A percentile compares a stretch with the other conserved stretches of the same genome.
phyloP scores from a whole-genome alignment of 192 early-diverging fungal genomes.

The Mortierella hygrophila region DNA sequence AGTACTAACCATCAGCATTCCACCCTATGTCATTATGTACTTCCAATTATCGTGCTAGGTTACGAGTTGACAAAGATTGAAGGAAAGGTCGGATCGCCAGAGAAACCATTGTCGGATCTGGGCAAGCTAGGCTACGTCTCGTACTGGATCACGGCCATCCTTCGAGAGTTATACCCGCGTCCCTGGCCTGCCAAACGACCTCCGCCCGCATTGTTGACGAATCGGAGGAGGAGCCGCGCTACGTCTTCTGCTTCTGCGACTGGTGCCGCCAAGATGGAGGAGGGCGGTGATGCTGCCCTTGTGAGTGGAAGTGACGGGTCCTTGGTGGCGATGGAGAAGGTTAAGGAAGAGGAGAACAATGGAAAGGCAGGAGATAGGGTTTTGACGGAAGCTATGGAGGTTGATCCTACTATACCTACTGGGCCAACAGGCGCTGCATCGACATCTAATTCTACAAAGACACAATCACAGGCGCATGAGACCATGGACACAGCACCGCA shows the following conservation, averaged over 20 bases:
- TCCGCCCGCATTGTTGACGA: not conserved
- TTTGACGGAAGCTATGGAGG: conserved; percentile 3
- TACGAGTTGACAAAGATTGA: conserved; percentile 84
- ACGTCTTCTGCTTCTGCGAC: not conserved
- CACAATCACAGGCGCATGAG: not conserved
- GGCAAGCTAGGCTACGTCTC: conserved; percentile 84
- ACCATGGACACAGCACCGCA: not conserved
- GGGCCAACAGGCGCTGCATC: not conserved
- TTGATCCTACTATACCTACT: not conserved
- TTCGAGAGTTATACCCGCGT: conserved; percentile 61
- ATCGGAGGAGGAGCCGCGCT: conserved; percentile 19
- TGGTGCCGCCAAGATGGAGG: not conserved
- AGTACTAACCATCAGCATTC: not conserved
- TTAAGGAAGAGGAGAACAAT: not conserved
- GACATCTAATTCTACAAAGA: not conserved
- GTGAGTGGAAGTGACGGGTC: not conserved
- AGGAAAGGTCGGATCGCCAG: conserved; percentile 83
- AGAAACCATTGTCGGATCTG: conserved; percentile 89
- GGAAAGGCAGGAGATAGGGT: not conserved
- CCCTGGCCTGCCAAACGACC: conserved; percentile 34
- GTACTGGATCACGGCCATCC: conserved; percentile 85
- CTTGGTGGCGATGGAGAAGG: not conserved
- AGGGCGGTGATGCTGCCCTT: not conserved
- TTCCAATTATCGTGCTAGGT: conserved; percentile 57
- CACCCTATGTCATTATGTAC: not conserved